Evolutionary conservation across 495 filamentous ascomycete species (phyloP), one percentile per base, ranked within the genome.

Genomic region (Tuber magnatum): DNA sequence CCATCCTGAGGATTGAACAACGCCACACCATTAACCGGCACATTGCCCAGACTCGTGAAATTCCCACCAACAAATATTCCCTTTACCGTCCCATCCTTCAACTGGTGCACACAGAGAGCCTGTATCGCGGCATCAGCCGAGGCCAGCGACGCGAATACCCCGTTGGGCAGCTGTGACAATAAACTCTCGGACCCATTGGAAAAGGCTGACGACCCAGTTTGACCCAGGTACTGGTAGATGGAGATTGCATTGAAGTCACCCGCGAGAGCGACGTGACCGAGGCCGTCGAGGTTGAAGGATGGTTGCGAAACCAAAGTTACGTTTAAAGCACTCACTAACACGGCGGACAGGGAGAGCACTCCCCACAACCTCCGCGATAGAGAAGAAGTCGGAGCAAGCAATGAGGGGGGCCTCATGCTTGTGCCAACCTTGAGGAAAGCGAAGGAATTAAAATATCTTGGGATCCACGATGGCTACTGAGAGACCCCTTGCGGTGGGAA

Each of bases 211-310:
- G 87, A 84, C 84, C 96, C 89, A 48, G 87, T 90, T 83, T 99
- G 94, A 77, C 89, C 90, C 79, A 90, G 85, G 83, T 91, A 98
- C 81, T 92, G 86, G 86, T 94, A 98, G 28, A 98, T 86, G 43
- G 96, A 97, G 71, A 97, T 92, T 51, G 93, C 91, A 81, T 91
- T 88, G 83, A 98, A 99, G 84, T 98, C 91, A 76, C 95, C 95
- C 18, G 90, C 93, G 73, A 99, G 86, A 56, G 92, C 93, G 72
- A 98, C 90, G 76, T 90, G 89, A 73, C 96, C 95, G 70, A 98
- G 87, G 73, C 90, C 83, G n/a, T 86, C 87, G 65, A 97, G 88
- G 82, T 97, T 91, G 83, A 99, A 87, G 76, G 94, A 90, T 70
- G 94, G 89, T 56, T 91, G 85, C 3, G 93, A 89, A 48, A 92